Evolutionary conservation across 2,329 filamentous ascomycete genomes (phyloP), one percentile per base, ranked within the genome.

Genomic region (Claviceps africana): DNA sequence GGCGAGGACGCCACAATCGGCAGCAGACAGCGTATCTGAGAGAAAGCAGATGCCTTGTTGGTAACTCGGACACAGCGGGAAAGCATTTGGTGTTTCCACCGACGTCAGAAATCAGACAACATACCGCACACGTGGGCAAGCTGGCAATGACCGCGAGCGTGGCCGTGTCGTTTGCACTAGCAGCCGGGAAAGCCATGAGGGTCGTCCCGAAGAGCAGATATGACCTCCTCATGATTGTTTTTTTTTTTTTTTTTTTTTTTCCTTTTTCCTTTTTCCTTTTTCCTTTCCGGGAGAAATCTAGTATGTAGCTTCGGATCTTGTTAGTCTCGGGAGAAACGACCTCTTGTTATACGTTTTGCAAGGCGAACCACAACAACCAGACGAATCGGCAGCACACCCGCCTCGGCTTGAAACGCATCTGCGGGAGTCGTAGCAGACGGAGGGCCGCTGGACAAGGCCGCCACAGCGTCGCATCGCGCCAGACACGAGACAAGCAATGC

Each of bases 1-100:
- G 56, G 39, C 6, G 65, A 66, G 11, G 56, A 53, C 15, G 54
- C 30, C 30, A 66, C 42, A 3, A 57, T 58, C 15, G 52, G 52
- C 4, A 47, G 35, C 8, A 67, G 56, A 28, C 67, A 68, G 2
- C 22, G 15, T 1, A 13, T 30, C 52, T 54, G n/a, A 13, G 19
- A 9, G 19, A 19, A 17, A 46, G 13, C 15, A 33, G 4, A 31
- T 10, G 3, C 15, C 33, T 17, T 37, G 13, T 17, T 37, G 15
- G 15, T 17, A 17, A 25, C 11, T 10, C 15, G 19, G 11, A 17
- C 5, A 43, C 1, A 39, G 4, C 17, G 6, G 3, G 19, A 40
- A 15, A 13, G 22, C 22, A n/a, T n/a, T n/a, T n/a, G n/a, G 22
- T 45, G 15, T 7, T 11, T n/a, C 11, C 30, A 19, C 28, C 37